A percentile compares a stretch with the other conserved stretches of the same genome.
Evolutionary conservation across 192 early-diverging fungal species (phyloP).

Genomic region (Gamsiella multidivaricata): DNA sequence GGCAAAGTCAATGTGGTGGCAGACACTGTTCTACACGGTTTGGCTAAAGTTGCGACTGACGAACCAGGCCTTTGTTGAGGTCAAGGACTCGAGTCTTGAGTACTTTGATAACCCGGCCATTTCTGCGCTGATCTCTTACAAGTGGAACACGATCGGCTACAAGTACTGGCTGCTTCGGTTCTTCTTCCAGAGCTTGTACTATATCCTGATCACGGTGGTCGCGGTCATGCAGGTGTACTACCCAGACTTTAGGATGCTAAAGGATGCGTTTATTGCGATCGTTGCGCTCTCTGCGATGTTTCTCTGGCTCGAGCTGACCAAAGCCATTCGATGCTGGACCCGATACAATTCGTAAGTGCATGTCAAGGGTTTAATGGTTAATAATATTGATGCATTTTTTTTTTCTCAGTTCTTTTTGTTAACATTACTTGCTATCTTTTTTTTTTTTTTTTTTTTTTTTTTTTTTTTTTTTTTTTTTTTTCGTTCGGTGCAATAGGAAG

Average conservation of each 20-base stretch:
- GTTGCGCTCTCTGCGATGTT: slow-evolving; percentile 13
- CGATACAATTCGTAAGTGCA: not conserved
- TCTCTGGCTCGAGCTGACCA: slow-evolving; percentile 24
- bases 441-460: no score
- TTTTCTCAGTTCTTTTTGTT: no score
- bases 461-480: no score
- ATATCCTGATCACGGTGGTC: slow-evolving; percentile 11
- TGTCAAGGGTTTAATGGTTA: not conserved
- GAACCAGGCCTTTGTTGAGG: not conserved
- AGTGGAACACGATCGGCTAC: slow-evolving; percentile 36
- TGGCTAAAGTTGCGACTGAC: not conserved
- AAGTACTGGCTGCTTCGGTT: slow-evolving; percentile 33
- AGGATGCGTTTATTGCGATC: slow-evolving; percentile 20
- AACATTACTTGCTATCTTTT: no score
- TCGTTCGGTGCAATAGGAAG: no score
- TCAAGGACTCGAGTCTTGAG: slow-evolving; percentile 5
- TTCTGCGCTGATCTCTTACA: slow-evolving; percentile 19
- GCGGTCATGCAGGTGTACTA: slow-evolving; percentile 30
- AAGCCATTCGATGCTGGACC: slow-evolving; percentile 6
- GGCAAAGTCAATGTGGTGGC: not conserved
- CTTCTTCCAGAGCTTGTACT: slow-evolving; percentile 26
- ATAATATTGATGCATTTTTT: not conserved
- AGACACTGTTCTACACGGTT: not conserved
- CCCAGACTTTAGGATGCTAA: not conserved
- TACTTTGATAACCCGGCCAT: slow-evolving; percentile 32